Conservation (phyloP, 2,329 filamentous ascomycete genomes). For the Lecanicillium sp. region DNA sequence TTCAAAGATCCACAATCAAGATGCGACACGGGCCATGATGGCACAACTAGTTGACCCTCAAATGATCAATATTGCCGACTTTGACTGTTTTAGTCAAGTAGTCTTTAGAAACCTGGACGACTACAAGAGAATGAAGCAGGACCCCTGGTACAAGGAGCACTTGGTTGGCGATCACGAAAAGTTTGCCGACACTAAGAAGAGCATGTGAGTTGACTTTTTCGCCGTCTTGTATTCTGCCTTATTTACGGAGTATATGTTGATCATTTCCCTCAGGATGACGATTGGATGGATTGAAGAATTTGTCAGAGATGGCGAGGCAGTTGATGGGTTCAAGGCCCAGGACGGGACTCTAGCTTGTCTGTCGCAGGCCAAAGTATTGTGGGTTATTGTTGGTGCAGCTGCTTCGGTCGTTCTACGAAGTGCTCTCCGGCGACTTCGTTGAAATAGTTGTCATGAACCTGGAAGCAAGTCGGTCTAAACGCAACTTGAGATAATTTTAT, state of each 20-base stretch:
- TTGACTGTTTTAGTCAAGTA: constrained; percentile 41
- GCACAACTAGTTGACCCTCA: constrained; percentile 30
- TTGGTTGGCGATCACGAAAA: constrained; percentile 36
- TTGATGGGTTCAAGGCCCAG: constrained; percentile 9
- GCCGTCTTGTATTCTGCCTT: constrained; percentile 2
- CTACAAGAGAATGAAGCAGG: constrained; percentile 38
- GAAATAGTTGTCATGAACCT: too few species aligned
- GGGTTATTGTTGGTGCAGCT: too few species aligned
- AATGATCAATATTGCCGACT: constrained; percentile 38
- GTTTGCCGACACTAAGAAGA: constrained; percentile 39
- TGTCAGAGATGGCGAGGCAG: constrained; percentile 26
- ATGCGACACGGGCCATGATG: constrained; percentile 24
- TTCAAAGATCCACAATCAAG: constrained; percentile 33
- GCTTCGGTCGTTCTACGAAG: too few species aligned
- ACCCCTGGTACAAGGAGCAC: constrained; percentile 38
- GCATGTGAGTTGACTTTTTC: constrained; percentile 15
- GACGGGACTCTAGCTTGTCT: too few species aligned
- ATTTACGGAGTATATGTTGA: background rate
- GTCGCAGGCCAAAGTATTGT: too few species aligned
- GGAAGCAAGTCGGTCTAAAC: too few species aligned
- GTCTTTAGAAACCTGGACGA: constrained; percentile 34
- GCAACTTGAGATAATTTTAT: too few species aligned
- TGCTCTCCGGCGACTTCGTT: too few species aligned
- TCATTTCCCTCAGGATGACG: constrained; percentile 26
- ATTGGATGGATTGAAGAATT: constrained; percentile 37